Evolutionary conservation across 352 stramenopile genomes (phyloP).

Genomic region (Peronospora belbahrii): DNA sequence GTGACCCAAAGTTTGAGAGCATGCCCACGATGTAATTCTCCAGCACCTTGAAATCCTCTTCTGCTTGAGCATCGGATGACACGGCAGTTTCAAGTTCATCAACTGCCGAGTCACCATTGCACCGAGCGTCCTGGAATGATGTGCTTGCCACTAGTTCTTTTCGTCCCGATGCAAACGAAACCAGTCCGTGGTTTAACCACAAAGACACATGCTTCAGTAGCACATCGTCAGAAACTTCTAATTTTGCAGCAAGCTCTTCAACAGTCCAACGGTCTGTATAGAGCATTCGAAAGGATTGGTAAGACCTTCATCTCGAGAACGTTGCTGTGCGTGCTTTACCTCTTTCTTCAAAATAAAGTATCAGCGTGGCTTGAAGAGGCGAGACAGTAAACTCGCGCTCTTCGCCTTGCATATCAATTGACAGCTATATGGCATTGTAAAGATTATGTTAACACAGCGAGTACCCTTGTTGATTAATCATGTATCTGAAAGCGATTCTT

Average conservation of each 20-base stretch:
- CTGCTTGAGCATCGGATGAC: constrained; percentile 84
- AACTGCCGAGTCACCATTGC: constrained; percentile 29
- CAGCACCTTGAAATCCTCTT: constrained; percentile 89
- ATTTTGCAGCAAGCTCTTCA: constrained; percentile 44
- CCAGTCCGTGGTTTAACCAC: constrained; percentile 66
- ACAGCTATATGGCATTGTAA: constrained; percentile 25
- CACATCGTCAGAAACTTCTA: constrained; percentile 56
- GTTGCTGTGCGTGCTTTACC: constrained; percentile 19
- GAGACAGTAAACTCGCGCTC: constrained; percentile 86
- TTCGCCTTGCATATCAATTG: constrained; percentile 85
- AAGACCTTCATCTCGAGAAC: neutral
- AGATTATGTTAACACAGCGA: neutral
- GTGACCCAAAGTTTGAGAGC: constrained; percentile 90
- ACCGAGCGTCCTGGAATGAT: constrained; percentile 40
- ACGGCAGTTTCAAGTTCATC: constrained; percentile 79
- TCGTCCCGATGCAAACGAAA: constrained; percentile 36
- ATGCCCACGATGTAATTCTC: constrained; percentile 94
- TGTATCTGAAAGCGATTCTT: neutral
- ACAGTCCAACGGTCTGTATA: constrained; percentile 46
- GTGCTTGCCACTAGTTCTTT: constrained; percentile 36
- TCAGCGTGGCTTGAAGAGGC: constrained; percentile 90
- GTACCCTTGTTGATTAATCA: neutral
- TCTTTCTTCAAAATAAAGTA: constrained; percentile 93
- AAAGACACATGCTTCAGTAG: constrained; percentile 52
- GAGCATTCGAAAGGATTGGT: neutral